Percentiles rank a stretch among this genome's conserved stretches.
Evolutionary conservation across 495 filamentous ascomycete genomes (phyloP).

Genomic region (Neurospora intermedia): DNA sequence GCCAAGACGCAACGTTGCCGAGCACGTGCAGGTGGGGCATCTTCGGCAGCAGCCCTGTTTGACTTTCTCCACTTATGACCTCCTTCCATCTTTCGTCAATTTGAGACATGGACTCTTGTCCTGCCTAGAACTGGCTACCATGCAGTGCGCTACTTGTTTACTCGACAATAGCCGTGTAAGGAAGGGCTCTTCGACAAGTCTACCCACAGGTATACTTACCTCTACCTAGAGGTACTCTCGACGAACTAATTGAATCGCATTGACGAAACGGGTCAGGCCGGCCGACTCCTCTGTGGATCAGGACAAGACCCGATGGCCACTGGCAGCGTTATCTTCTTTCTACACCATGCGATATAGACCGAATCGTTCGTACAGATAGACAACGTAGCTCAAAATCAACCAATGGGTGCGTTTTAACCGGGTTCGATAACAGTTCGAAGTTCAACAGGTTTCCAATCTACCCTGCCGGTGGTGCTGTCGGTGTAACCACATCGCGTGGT

Average conservation of each 20-base stretch:
- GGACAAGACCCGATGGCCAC: background rate
- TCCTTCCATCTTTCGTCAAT: background rate
- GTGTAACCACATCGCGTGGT: background rate
- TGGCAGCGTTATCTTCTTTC: background rate
- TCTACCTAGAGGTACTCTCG: no score
- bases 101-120: background rate
- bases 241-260: background rate
- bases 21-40: background rate
- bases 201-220: background rate
- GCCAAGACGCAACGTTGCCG: constrained; percentile 3
- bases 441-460: background rate
- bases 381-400: background rate
- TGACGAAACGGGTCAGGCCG: background rate
- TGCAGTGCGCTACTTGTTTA: background rate
- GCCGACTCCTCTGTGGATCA: background rate
- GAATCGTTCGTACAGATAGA: background rate
- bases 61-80: background rate
- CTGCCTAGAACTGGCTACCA: background rate
- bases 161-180: no score
- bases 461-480: background rate
- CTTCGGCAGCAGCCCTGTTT: no score
- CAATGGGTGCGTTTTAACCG: no score
- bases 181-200: background rate
- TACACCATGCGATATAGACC: background rate
- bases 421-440: background rate